phyloP scores from a whole-genome alignment of 1,284 basidiomycete genomes.

The Ustilago trichophora region DNA sequence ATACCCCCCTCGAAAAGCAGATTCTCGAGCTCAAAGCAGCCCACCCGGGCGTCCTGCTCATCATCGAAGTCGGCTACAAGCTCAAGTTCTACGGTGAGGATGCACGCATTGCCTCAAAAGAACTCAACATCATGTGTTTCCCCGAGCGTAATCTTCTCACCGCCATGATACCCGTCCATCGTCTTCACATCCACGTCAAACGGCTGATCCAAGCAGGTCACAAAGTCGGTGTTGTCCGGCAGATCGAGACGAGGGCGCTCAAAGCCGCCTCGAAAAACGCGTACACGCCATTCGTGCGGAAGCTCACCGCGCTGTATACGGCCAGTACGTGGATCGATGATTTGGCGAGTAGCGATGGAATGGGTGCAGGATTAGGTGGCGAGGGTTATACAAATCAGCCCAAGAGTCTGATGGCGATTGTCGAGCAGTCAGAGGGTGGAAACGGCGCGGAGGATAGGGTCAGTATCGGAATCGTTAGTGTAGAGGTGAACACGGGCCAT shows the following conservation, averaged over 20 bases:
- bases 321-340: slow-evolving; percentile 86
- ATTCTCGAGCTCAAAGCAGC: slow-evolving; percentile 57
- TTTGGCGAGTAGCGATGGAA: slow-evolving; percentile 72
- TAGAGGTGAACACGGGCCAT: slow-evolving; percentile 87
- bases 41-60: slow-evolving; percentile 78
- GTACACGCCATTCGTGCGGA: slow-evolving; percentile 77
- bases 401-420: slow-evolving; percentile 68
- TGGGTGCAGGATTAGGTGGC: slow-evolving; percentile 3
- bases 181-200: slow-evolving; percentile 80
- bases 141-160: slow-evolving; percentile 80
- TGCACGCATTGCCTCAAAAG: slow-evolving; percentile 82
- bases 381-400: slow-evolving; percentile 34
- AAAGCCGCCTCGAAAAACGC: slow-evolving; percentile 76
- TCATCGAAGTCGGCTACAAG: slow-evolving; percentile 74
- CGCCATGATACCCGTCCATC: slow-evolving; percentile 83
- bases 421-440: slow-evolving; percentile 74
- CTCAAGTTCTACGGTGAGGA: slow-evolving; percentile 87
- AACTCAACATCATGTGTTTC: slow-evolving; percentile 81
- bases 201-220: slow-evolving; percentile 82
- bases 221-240: slow-evolving; percentile 90
- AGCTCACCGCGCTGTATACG: slow-evolving; percentile 84
- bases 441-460: slow-evolving; percentile 73
- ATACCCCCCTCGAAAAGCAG: slow-evolving; percentile 67
- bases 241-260: slow-evolving; percentile 89
- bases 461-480: slow-evolving; percentile 78